A percentile compares a stretch with the other conserved stretches of the same genome.
phyloP scores from a whole-genome alignment of 495 filamentous ascomycete genomes.

The Penicillium fimorum region DNA sequence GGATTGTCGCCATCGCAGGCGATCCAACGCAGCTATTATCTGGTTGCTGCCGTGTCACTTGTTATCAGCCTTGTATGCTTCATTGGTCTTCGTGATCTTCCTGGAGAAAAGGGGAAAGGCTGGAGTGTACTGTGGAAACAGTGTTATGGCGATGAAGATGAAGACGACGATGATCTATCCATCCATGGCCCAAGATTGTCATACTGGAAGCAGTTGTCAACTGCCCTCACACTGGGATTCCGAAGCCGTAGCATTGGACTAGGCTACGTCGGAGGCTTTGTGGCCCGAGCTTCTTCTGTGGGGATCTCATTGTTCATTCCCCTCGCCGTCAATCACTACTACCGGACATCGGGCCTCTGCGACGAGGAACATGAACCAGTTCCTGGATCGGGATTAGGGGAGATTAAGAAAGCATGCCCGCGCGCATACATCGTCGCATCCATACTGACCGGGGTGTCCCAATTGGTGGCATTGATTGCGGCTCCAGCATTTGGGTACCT shows the following conservation, averaged over 20 bases:
- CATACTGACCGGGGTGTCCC: constrained; percentile 81
- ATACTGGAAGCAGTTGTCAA: constrained; percentile 49
- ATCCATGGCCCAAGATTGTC: constrained; percentile 16
- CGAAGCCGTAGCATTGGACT: constrained; percentile 74
- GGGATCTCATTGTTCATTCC: constrained; percentile 94
- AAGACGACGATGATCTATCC: constrained; percentile 1
- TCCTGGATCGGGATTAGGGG: constrained; percentile 49
- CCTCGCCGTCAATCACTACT: constrained; percentile 86
- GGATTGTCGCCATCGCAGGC: constrained; percentile 66
- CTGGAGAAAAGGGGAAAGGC: constrained; percentile 74
- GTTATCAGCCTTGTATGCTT: constrained; percentile 71
- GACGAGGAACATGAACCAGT: constrained; percentile 53
- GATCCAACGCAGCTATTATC: constrained; percentile 78
- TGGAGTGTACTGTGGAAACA: constrained; percentile 48
- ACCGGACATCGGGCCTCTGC: constrained; percentile 77
- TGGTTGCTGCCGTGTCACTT: constrained; percentile 71
- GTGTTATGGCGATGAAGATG: constrained; percentile 4
- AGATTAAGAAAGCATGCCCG: constrained; percentile 77
- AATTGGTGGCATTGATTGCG: constrained; percentile 77
- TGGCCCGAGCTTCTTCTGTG: constrained; percentile 92
- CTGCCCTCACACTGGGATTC: constrained; percentile 71
- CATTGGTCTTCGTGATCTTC: constrained; percentile 74
- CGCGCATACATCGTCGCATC: constrained; percentile 83
- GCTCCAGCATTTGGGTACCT: constrained; percentile 85
- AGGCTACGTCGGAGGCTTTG: constrained; percentile 90